Evolutionary conservation across 176 grass and related monocot genomes (phyloP).

Genomic region (Zizania latifolia): DNA sequence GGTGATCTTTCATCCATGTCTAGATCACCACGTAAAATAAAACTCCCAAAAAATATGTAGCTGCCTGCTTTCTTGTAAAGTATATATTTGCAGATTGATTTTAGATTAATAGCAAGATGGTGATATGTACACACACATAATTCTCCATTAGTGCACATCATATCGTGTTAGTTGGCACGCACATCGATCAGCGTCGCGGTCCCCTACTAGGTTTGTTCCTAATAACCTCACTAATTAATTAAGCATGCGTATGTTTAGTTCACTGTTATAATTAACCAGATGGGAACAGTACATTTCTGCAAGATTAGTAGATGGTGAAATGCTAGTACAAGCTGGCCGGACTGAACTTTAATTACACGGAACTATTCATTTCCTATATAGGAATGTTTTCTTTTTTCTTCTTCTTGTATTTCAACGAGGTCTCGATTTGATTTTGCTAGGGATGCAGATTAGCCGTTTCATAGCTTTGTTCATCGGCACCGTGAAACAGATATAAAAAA

Average conservation of each 20-base stretch:
- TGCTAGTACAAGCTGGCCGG: too few species aligned
- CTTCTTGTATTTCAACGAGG: too few species aligned
- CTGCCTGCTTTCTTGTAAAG: neutral
- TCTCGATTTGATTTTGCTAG: too few species aligned
- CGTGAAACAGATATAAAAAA: too few species aligned
- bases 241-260: neutral
- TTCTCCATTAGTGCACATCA: neutral
- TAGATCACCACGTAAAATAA: neutral
- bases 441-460: too few species aligned
- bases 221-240: neutral
- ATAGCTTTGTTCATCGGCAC: too few species aligned
- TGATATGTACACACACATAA: neutral
- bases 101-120: neutral
- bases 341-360: too few species aligned
- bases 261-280: neutral
- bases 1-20: neutral
- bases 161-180: slow-evolving; percentile 1
- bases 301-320: too few species aligned
- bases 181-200: neutral
- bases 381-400: too few species aligned
- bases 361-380: too few species aligned
- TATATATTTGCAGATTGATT: neutral
- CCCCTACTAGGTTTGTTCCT: neutral
- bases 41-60: neutral
- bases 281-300: neutral